phyloP scores from a whole-genome alignment of 805 yeast genomes.

The Teunomyces stri region DNA sequence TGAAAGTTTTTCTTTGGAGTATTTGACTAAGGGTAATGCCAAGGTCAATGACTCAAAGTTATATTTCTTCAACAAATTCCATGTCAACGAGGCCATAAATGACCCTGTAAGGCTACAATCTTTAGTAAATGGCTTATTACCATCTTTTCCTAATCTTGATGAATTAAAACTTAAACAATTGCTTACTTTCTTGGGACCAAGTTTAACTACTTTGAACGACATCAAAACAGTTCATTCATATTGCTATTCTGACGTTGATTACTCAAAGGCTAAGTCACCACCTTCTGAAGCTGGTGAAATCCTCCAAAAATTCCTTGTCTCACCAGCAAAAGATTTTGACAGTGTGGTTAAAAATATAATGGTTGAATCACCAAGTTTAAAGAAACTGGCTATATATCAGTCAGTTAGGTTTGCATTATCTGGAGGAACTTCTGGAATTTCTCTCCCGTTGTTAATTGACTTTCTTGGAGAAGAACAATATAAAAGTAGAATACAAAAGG shows the following conservation, averaged over 20 bases:
- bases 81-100: slow-evolving; percentile 46
- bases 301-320: slow-evolving; percentile 12
- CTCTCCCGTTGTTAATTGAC: slow-evolving; percentile 55
- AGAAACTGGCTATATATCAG: slow-evolving; percentile 50
- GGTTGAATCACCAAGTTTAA: slow-evolving; percentile 3
- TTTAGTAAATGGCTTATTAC: slow-evolving; percentile 32
- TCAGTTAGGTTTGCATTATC: slow-evolving; percentile 65
- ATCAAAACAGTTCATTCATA: slow-evolving; percentile 47
- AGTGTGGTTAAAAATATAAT: slow-evolving; percentile 9
- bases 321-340: slow-evolving; percentile 12
- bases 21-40: slow-evolving; percentile 89
- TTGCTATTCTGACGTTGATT: slow-evolving; percentile 42
- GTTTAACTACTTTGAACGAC: slow-evolving; percentile 54
- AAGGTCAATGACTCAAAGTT: slow-evolving; percentile 82
- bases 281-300: slow-evolving; percentile 13
- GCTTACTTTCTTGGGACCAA: slow-evolving; percentile 45
- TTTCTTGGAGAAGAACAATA: slow-evolving; percentile 50
- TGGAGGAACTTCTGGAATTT: slow-evolving; percentile 69
- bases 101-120: slow-evolving; percentile 33
- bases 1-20: slow-evolving; percentile 57
- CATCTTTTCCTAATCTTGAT: slow-evolving; percentile 14
- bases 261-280: slow-evolving; percentile 18
- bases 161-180: slow-evolving; percentile 37
- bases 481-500: slow-evolving; percentile 19
- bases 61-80: slow-evolving; percentile 71